Evolutionary conservation across 176 grass and related monocot species (phyloP).

Genomic region (Rhynchospora breviuscula): DNA sequence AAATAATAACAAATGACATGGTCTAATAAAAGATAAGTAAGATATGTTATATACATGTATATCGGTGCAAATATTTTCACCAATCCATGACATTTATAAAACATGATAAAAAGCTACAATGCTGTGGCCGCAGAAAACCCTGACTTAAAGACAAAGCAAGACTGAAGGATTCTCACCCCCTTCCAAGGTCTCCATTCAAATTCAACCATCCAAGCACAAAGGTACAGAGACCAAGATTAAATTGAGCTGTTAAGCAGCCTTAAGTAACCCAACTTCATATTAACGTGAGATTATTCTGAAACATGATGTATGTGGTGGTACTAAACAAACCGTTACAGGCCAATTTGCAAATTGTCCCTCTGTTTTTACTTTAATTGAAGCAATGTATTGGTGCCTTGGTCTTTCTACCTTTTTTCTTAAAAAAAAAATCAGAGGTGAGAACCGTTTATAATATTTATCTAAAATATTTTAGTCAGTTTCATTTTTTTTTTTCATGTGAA

Average conservation of each 20-base stretch:
- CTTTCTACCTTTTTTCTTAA: too few relatives aligned
- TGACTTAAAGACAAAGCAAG: not conserved
- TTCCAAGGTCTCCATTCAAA: conserved; percentile 9
- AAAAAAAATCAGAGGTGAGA: too few relatives aligned
- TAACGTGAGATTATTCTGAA: conserved; percentile 20
- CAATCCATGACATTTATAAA: not conserved
- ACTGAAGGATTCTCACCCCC: not conserved
- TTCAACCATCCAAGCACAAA: conserved; percentile 12
- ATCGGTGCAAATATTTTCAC: not conserved
- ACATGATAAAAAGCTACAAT: not conserved
- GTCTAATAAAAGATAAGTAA: not conserved
- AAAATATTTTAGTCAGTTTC: too few relatives aligned
- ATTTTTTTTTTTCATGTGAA: too few relatives aligned
- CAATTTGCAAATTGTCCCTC: not conserved
- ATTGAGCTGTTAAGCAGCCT: not conserved
- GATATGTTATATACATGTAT: too few relatives aligned
- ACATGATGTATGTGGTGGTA: conserved; percentile 10
- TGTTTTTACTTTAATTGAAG: not conserved
- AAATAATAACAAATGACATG: not conserved
- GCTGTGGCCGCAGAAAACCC: not conserved
- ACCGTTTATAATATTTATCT: too few relatives aligned
- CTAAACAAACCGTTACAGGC: conserved; percentile 6
- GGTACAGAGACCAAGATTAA: conserved; percentile 25
- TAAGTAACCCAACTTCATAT: conserved; percentile 20
- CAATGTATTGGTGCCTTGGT: not conserved